Evolutionary conservation across 106 monocot genomes (phyloP).

Genomic region (Acorus gramineus): DNA sequence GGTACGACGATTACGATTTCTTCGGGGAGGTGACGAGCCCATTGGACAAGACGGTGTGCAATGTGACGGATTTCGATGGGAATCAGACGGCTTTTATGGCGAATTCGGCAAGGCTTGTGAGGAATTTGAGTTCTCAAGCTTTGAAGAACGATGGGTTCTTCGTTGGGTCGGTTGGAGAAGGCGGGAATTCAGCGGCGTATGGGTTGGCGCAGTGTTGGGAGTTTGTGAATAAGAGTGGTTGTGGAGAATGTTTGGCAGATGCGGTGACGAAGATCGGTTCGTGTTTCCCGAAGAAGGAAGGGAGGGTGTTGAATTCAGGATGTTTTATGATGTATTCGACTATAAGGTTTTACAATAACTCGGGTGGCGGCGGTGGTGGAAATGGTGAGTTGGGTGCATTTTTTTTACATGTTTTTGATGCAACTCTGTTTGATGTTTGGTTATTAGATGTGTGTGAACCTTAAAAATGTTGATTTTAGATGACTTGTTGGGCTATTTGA

Average conservation of each 20-base stretch:
- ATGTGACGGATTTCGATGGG: neutral
- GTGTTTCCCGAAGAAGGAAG: slow-evolving; percentile 4
- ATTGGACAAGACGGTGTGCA: neutral
- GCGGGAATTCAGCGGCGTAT: slow-evolving; percentile 5
- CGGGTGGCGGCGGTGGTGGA: neutral
- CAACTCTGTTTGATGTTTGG: too few relatives aligned
- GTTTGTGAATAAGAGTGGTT: slow-evolving; percentile 8
- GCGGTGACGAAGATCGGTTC: neutral
- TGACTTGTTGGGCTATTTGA: too few relatives aligned
- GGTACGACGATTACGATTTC: slow-evolving; percentile 14
- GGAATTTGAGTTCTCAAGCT: slow-evolving; percentile 5
- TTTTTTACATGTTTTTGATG: too few relatives aligned
- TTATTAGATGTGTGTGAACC: too few relatives aligned
- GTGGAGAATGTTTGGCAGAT: slow-evolving; percentile 3
- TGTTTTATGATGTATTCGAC: slow-evolving; percentile 2
- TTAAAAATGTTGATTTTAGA: too few relatives aligned
- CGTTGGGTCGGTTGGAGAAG: slow-evolving; percentile 2
- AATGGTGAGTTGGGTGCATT: slow-evolving; percentile 1
- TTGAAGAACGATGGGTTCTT: slow-evolving; percentile 6
- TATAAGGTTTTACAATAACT: neutral
- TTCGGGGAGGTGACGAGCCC: slow-evolving; percentile 3
- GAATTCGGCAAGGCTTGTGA: neutral
- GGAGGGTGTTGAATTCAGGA: slow-evolving; percentile 4
- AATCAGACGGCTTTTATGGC: neutral
- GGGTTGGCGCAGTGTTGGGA: slow-evolving; percentile 18